Percentiles rank a stretch among this genome's conserved stretches.
Evolutionary conservation across 1,284 basidiomycete genomes (phyloP).

Genomic region (Ceratobasidium sp.): DNA sequence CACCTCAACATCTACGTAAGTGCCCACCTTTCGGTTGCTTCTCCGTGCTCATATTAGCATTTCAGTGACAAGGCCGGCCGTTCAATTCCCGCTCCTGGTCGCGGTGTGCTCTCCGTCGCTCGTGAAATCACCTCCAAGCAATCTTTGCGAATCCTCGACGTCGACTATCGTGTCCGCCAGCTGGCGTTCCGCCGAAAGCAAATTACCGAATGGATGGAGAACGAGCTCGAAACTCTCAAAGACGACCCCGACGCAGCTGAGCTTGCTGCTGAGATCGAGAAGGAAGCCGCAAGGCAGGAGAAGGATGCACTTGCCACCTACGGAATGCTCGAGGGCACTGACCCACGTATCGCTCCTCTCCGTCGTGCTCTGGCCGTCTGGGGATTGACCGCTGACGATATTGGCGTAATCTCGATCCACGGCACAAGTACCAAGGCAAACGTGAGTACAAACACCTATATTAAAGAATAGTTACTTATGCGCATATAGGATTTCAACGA

Average conservation of each 20-base stretch:
- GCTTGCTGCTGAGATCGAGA: slow-evolving; percentile 81
- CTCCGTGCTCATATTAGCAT: slow-evolving; percentile 41
- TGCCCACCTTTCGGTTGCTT: slow-evolving; percentile 44
- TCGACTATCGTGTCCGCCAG: slow-evolving; percentile 88
- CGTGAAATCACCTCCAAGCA: slow-evolving; percentile 75
- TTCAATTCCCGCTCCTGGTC: slow-evolving; percentile 90
- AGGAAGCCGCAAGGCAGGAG: slow-evolving; percentile 88
- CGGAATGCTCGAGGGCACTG: slow-evolving; percentile 90
- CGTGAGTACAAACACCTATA: slow-evolving; percentile 52
- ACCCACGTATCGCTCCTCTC: slow-evolving; percentile 85
- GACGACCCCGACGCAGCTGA: slow-evolving; percentile 68
- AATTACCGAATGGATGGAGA: slow-evolving; percentile 89
- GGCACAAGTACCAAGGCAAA: slow-evolving; percentile 97
- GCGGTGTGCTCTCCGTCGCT: slow-evolving; percentile 84
- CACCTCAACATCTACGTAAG: slow-evolving; percentile 93
- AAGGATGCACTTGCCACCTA: slow-evolving; percentile 86
- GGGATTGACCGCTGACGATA: slow-evolving; percentile 91
- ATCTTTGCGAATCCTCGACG: slow-evolving; percentile 75
- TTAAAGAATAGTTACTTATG: slow-evolving; percentile 25
- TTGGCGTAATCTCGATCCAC: slow-evolving; percentile 87
- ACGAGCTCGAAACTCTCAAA: slow-evolving; percentile 83
- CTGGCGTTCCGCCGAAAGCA: slow-evolving; percentile 90
- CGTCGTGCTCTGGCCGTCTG: slow-evolving; percentile 94
- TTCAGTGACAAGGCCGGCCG: slow-evolving; percentile 90
- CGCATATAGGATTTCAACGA: slow-evolving; percentile 88